Evolutionary conservation across 805 yeast genomes (phyloP).

Genomic region (Groenewaldozyma tartarivorans): DNA sequence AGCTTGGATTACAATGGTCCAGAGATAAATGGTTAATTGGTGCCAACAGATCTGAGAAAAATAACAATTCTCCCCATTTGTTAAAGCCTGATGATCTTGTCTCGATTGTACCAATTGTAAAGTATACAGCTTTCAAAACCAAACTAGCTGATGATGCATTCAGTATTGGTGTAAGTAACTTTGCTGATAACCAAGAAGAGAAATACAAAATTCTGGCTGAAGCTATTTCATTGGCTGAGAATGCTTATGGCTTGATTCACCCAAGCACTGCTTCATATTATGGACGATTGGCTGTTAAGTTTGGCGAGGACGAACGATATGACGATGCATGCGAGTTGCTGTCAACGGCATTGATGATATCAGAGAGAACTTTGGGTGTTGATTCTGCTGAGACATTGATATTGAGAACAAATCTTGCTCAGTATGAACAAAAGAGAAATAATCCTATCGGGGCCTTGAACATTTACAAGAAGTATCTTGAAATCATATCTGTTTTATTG

Average conservation of each 20-base stretch:
- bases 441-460: slow-evolving; percentile 53
- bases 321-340: slow-evolving; percentile 54
- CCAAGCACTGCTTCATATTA: slow-evolving; percentile 68
- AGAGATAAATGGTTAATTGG: slow-evolving; percentile 38
- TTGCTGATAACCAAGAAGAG: slow-evolving; percentile 30
- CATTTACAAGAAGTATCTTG: slow-evolving; percentile 49
- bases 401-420: slow-evolving; percentile 65
- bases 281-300: slow-evolving; percentile 54
- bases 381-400: slow-evolving; percentile 73
- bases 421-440: slow-evolving; percentile 53
- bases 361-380: slow-evolving; percentile 73
- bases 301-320: slow-evolving; percentile 47
- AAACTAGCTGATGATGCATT: slow-evolving; percentile 60
- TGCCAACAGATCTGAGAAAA: too few relatives aligned
- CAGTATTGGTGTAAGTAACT: slow-evolving; percentile 28
- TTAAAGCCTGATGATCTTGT: slow-evolving; percentile 58
- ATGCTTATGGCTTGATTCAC: slow-evolving; percentile 73
- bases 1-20: slow-evolving; percentile 83
- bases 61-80: slow-evolving; percentile 25
- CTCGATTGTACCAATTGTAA: slow-evolving; percentile 64
- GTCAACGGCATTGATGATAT: slow-evolving; percentile 59
- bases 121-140: slow-evolving; percentile 59
- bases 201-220: slow-evolving; percentile 62
- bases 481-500: slow-evolving; percentile 47
- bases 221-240: slow-evolving; percentile 65